Percentiles rank a stretch among this genome's conserved stretches.
Evolutionary conservation across 75 land plant genomes (phyloP).

Genomic region (Pinus taeda): DNA sequence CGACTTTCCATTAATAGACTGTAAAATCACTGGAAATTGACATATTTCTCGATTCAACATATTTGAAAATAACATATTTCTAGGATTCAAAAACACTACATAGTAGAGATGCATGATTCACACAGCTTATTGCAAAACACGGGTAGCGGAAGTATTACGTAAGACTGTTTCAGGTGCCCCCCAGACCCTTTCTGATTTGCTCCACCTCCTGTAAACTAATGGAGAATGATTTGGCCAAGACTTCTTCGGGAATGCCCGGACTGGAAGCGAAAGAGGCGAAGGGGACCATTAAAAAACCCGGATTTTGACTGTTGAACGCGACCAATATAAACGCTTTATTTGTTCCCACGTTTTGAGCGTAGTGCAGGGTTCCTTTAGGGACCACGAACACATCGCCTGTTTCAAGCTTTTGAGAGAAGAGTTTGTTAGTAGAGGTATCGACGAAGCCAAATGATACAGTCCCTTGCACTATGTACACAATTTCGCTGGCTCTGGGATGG

Average conservation of each 20-base stretch:
- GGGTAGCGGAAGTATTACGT: too few relatives aligned
- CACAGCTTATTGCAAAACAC: too few relatives aligned
- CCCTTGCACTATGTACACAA: constrained; percentile 16
- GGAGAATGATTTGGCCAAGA: background rate
- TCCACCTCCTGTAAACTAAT: background rate
- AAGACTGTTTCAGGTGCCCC: too few relatives aligned
- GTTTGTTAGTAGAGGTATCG: constrained; percentile 10
- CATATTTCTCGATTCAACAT: too few relatives aligned
- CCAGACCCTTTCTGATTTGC: background rate
- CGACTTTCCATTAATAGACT: too few relatives aligned
- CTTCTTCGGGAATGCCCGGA: background rate
- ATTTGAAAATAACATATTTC: too few relatives aligned
- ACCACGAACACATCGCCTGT: constrained; percentile 29
- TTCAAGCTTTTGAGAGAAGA: constrained; percentile 4
- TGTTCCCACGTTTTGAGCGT: constrained; percentile 14
- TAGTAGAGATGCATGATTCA: too few relatives aligned
- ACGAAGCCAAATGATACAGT: constrained; percentile 26
- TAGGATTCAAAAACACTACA: too few relatives aligned
- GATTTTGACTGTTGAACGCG: background rate
- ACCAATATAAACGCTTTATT: background rate
- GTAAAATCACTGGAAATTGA: too few relatives aligned
- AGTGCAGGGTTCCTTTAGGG: constrained; percentile 28
- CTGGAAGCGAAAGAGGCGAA: background rate
- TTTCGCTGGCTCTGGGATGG: constrained; percentile 31
- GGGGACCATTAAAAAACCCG: background rate